phyloP scores from a whole-genome alignment of 2,329 filamentous ascomycete species.

The Colletotrichum sp. region DNA sequence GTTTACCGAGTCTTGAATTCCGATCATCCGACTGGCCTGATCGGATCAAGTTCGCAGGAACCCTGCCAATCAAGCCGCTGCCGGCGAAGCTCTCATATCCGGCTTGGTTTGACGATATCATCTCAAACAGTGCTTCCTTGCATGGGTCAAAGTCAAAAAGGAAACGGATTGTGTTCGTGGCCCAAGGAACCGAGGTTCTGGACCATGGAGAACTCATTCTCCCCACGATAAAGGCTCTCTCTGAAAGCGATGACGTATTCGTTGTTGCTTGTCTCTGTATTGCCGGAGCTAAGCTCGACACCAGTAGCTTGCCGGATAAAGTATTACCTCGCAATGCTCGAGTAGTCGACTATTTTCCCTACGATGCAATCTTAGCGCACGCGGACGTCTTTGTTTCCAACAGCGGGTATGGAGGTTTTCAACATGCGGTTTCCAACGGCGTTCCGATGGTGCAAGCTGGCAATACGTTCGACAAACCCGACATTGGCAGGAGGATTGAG shows the following conservation, averaged over 20 bases:
- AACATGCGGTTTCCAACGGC: constrained; percentile 47
- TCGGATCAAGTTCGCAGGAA: constrained; percentile 49
- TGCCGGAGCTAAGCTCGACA: neutral
- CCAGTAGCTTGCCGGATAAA: constrained; percentile 23
- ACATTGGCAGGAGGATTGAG: constrained; percentile 29
- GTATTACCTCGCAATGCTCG: constrained; percentile 44
- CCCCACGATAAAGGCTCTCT: constrained; percentile 47
- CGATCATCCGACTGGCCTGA: constrained; percentile 36
- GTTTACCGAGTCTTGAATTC: constrained; percentile 40
- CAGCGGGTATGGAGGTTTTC: constrained; percentile 52
- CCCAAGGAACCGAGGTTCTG: constrained; percentile 50
- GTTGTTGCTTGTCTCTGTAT: constrained; percentile 27
- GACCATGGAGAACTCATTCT: constrained; percentile 46
- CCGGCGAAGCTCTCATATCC: constrained; percentile 37
- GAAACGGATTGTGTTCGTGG: constrained; percentile 48
- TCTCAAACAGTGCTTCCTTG: constrained; percentile 13
- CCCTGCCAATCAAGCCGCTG: constrained; percentile 36
- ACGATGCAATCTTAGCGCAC: constrained; percentile 49
- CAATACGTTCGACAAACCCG: constrained; percentile 37
- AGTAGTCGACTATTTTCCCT: constrained; percentile 52
- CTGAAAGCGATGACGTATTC: constrained; percentile 38
- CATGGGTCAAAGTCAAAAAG: neutral
- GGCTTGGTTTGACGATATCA: constrained; percentile 50
- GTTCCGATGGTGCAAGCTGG: constrained; percentile 54
- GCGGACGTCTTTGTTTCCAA: constrained; percentile 52